A percentile compares a stretch with the other conserved stretches of the same genome.
Conservation (phyloP, 768 basidiomycete species). For the Trametes cinnabarina region DNA sequence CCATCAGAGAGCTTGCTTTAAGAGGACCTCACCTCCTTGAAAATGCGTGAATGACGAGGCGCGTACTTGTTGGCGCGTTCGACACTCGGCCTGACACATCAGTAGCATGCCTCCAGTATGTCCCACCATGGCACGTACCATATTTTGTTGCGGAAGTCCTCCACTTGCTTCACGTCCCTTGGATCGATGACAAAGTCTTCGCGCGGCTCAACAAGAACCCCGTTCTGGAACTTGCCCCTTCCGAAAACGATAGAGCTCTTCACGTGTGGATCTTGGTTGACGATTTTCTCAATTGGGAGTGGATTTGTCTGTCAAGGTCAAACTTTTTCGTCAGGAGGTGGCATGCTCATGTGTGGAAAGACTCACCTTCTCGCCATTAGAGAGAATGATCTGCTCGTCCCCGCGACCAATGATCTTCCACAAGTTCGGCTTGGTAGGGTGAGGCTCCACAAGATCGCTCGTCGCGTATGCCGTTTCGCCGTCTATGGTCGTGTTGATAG, state of each 20-base stretch:
- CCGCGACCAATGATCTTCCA: slow-evolving; percentile 43
- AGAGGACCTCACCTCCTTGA: slow-evolving; percentile 40
- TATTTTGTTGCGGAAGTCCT: slow-evolving; percentile 35
- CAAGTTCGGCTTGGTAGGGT: slow-evolving; percentile 38
- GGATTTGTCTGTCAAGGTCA: slow-evolving; percentile 34
- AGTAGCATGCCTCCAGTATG: neutral
- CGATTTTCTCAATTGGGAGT: slow-evolving; percentile 37
- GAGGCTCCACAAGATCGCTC: slow-evolving; percentile 39
- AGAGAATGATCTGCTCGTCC: slow-evolving; percentile 47
- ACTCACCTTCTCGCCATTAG: slow-evolving; percentile 40
- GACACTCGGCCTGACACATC: slow-evolving; percentile 28
- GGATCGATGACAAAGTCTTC: slow-evolving; percentile 31
- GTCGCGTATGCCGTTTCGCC: slow-evolving; percentile 37
- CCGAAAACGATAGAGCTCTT: slow-evolving; percentile 40
- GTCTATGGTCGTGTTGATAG: slow-evolving; percentile 22
- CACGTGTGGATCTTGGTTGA: slow-evolving; percentile 36
- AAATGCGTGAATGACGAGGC: slow-evolving; percentile 47
- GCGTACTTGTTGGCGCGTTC: slow-evolving; percentile 41
- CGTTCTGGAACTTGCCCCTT: slow-evolving; percentile 39
- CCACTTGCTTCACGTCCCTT: slow-evolving; percentile 27
- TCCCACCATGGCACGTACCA: slow-evolving; percentile 25
- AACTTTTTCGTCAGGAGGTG: too few species aligned
- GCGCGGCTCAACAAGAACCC: slow-evolving; percentile 40
- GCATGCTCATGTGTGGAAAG: neutral
- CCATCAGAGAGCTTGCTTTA: too few species aligned